Evolutionary conservation across 169 alveolate genomes (phyloP), one percentile per base, ranked within the genome.

Genomic region (Plasmodium gallinaceum): DNA sequence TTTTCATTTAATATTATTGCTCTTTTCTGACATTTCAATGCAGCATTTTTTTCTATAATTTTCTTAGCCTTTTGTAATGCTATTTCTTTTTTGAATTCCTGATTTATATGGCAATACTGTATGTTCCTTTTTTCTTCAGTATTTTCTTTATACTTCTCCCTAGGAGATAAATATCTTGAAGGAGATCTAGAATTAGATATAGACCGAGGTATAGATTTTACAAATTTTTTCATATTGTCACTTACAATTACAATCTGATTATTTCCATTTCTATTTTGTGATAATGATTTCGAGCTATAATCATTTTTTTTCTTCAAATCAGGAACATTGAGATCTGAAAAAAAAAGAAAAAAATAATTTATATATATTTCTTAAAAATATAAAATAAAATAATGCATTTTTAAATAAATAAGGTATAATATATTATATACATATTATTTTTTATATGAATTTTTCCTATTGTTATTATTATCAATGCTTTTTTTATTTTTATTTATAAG

Each of bases 1-100:
- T 71, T 66, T 83, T 83, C 91, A 69, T 83, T 83, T 52, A 83
- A 73, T 69, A 83, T 32, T 16, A 83, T 83, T 24, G 91, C 91
- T 83, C 91, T 83, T 26, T 78, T 78, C 65, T 68, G 83, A 5
- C 72, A 42, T 70, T 83, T 83, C 20, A 45, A 43, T 20, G 91
- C 83, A 22, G 91, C 91, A 60, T 62, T 66, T 69, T 83, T 83
- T 83, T 83, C 91, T 45, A 83, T 46, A 68, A 83, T 83, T 57
- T 83, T 52, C 57, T 83, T 66, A 20, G 91, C 91, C 48, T 61
- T 68, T 43, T 83, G 74, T 43, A 83, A 83, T 14, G 91, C 83
- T 51, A 48, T 61, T 69, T 54, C 91, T 69, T 83, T 83, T 69
- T 61, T 70, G 26, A 68, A 52, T 69, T 20, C 83, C n/a, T 58